Conservation (phyloP, 495 filamentous ascomycete genomes). For the Aspergillus asperescens region DNA sequence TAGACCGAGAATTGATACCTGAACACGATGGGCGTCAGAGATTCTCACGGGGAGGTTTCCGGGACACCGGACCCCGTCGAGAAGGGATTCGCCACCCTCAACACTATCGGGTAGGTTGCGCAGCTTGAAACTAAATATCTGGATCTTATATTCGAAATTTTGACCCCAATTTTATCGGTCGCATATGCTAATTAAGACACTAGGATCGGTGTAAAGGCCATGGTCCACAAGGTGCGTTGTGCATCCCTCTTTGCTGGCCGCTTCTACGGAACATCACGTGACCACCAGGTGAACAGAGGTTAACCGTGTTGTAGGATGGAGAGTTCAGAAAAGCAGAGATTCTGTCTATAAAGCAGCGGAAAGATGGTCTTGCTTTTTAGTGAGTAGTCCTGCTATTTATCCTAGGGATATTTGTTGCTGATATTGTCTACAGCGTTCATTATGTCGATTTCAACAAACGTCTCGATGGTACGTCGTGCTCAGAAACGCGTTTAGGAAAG, state of each 20-base stretch:
- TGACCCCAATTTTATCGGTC: slow-evolving; percentile 37
- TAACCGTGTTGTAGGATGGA: slow-evolving; percentile 56
- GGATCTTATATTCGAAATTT: slow-evolving; percentile 3
- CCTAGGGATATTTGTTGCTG: slow-evolving; percentile 13
- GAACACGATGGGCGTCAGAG: slow-evolving; percentile 43
- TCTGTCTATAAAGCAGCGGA: slow-evolving; percentile 76
- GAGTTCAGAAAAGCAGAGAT: slow-evolving; percentile 89
- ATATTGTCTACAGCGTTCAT: slow-evolving; percentile 59
- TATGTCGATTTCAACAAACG: slow-evolving; percentile 99
- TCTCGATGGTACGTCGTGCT: slow-evolving; percentile 57
- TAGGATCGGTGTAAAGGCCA: slow-evolving; percentile 69
- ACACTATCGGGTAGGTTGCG: slow-evolving; percentile 61
- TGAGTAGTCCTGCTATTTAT: slow-evolving; percentile 23
- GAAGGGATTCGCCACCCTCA: slow-evolving; percentile 73
- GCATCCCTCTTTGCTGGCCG: slow-evolving; percentile 8
- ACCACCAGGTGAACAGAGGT: slow-evolving; percentile 12
- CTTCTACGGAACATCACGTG: slow-evolving; percentile 37
- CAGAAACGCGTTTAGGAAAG: too few species aligned
- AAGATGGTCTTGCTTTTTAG: slow-evolving; percentile 82
- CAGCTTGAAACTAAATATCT: slow-evolving; percentile 4
- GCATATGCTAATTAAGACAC: slow-evolving; percentile 36
- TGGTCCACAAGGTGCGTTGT: slow-evolving; percentile 60
- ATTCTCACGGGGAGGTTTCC: slow-evolving; percentile 44
- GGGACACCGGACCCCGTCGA: slow-evolving; percentile 60
- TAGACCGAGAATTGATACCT: slow-evolving; percentile 5